Conservation (phyloP, 352 stramenopile species). For the Phytopythium delawarense region DNA sequence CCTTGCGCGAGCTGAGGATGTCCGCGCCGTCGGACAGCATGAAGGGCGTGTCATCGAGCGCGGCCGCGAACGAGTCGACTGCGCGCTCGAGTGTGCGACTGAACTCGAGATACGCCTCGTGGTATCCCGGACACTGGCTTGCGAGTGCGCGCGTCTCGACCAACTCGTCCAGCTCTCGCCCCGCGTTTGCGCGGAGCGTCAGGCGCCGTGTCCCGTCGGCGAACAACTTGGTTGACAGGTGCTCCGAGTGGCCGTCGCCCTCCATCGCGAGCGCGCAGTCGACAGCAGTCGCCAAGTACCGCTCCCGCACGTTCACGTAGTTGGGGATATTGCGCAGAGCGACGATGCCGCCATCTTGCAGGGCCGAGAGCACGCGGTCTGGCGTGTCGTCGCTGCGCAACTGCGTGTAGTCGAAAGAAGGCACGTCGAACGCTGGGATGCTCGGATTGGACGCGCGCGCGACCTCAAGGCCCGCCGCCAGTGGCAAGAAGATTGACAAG, state of each 20-base stretch:
- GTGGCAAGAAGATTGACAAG: neutral
- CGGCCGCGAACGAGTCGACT: constrained; percentile 30
- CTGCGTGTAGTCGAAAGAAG: constrained; percentile 30
- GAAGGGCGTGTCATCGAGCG: constrained; percentile 37
- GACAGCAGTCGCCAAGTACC: constrained; percentile 31
- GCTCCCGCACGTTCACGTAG: constrained; percentile 30
- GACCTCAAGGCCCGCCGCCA: neutral
- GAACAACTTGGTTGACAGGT: constrained; percentile 40
- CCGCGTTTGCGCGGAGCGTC: constrained; percentile 40
- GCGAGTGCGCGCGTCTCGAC: constrained; percentile 15
- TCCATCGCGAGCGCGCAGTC: constrained; percentile 32
- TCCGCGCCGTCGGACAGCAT: constrained; percentile 28
- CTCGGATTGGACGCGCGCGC: neutral
- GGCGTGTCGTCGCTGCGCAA: constrained; percentile 13
- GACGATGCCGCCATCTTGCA: constrained; percentile 40
- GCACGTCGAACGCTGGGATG: constrained; percentile 22
- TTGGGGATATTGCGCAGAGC: constrained; percentile 43
- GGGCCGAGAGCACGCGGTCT: constrained; percentile 23
- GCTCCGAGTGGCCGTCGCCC: constrained; percentile 13
- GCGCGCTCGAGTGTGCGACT: constrained; percentile 33
- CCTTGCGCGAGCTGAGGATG: constrained; percentile 25
- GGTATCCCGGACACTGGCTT: constrained; percentile 36
- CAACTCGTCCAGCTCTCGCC: constrained; percentile 23
- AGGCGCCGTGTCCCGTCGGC: constrained; percentile 45
- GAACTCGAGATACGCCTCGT: constrained; percentile 34